Conservation (phyloP, 2,329 filamentous ascomycete genomes). For the Monilinia aucupariae region DNA sequence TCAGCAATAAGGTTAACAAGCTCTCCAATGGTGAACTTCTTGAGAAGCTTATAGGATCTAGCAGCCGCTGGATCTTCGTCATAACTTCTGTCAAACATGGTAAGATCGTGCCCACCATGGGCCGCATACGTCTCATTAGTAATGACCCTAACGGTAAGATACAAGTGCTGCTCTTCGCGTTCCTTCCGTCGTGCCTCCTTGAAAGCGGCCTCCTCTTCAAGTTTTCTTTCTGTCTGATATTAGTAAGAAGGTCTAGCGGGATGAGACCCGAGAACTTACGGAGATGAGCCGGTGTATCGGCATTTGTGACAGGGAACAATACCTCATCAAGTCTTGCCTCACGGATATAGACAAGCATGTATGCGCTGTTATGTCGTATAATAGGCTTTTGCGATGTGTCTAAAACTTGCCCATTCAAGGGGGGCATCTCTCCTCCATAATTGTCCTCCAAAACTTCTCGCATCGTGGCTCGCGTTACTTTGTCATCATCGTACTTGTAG, state of each 20-base stretch:
- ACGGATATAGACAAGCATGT: constrained; percentile 98
- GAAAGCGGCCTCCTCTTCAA: constrained; percentile 75
- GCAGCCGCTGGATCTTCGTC: constrained; percentile 61
- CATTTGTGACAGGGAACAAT: constrained; percentile 66
- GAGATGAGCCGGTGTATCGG: constrained; percentile 77
- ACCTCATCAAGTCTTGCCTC: constrained; percentile 80
- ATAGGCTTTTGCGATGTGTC: constrained; percentile 54
- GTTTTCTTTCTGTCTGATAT: constrained; percentile 52
- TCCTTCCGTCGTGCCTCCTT: constrained; percentile 78
- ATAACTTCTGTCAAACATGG: constrained; percentile 56
- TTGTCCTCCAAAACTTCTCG: constrained; percentile 94
- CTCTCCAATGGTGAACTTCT: constrained; percentile 69
- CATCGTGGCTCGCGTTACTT: constrained; percentile 88
- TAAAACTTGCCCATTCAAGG: constrained; percentile 41
- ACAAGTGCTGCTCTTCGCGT: constrained; percentile 88
- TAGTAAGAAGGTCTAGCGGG: constrained; percentile 21
- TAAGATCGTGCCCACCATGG: constrained; percentile 81
- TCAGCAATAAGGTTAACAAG: constrained; percentile 66
- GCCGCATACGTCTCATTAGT: constrained; percentile 74
- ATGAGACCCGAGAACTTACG: constrained; percentile 46
- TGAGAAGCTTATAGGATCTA: constrained; percentile 65
- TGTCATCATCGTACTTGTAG: constrained; percentile 96
- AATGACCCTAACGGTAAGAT: constrained; percentile 77
- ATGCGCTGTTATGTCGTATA: constrained; percentile 74
- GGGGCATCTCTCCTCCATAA: constrained; percentile 69